Conservation (phyloP, 1,284 basidiomycete species). For the Jaminaea rosea region DNA sequence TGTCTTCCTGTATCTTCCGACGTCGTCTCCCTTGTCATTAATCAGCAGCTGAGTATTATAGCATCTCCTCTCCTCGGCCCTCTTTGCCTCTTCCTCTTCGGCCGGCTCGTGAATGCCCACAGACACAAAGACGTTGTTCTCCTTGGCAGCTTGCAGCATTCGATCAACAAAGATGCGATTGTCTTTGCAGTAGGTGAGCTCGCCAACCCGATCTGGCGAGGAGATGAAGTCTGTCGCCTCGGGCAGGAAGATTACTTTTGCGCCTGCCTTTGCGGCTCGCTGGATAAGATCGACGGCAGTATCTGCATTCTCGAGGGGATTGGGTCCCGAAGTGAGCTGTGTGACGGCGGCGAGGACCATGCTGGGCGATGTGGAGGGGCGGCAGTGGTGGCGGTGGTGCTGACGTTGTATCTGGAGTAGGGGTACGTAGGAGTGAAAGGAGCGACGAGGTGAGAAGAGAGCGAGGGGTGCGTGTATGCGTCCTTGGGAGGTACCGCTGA, state of each 20-base stretch:
- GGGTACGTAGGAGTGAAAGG: too few relatives aligned
- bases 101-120: conserved; percentile 52
- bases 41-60: conserved; percentile 53
- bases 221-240: conserved; percentile 54
- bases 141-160: conserved; percentile 47
- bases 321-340: conserved; percentile 31
- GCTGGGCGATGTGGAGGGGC: too few relatives aligned
- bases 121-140: conserved; percentile 48
- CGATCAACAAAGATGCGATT: conserved; percentile 42
- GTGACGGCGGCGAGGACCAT: conserved; percentile 40
- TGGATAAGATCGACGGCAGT: conserved; percentile 37
- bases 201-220: conserved; percentile 27
- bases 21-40: conserved; percentile 46
- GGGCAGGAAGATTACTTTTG: conserved; percentile 50
- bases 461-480: too few relatives aligned
- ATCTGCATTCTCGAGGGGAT: conserved; percentile 34
- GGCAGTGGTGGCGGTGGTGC: too few relatives aligned
- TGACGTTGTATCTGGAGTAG: too few relatives aligned
- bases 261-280: conserved; percentile 48
- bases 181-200: conserved; percentile 33
- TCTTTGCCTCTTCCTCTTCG: background rate
- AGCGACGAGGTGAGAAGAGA: too few relatives aligned
- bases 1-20: conserved; percentile 49
- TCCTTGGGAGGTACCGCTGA: too few relatives aligned
- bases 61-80: conserved; percentile 43